Base-by-base conservation (phyloP, 441 rosid genomes). In the Melastoma candidum region DNA sequence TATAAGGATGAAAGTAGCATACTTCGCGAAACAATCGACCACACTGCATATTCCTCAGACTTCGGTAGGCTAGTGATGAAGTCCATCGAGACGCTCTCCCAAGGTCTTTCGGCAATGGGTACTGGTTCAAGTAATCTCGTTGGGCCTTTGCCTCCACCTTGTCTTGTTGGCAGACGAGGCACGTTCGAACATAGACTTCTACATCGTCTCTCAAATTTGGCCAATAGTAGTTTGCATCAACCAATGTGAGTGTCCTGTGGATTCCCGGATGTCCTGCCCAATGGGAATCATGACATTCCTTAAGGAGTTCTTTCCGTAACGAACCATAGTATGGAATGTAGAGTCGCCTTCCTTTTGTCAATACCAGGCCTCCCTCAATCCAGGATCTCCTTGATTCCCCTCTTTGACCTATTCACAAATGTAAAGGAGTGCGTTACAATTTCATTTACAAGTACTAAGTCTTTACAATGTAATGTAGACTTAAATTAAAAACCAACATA, bases 41-140 rank as follows among this genome's bases (percentile, higher is more conserved):
- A 41, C 47, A 54, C 47, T 26, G 12, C 12, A 41, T 7, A 54
- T 10, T 29, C 57, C 5, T 43, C 2, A 0, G 4, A 54, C 47
- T 54, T 54, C 1, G 5, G 17, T 4, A 54, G 47, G 7, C 47
- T 53, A 1, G 24, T 8, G 8, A 53, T 53, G 46, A 53, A 53
- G 41, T 36, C 57, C 24, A 53, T 53, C 3, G 46, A 36, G 9
- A 39, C 26, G 0, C 44, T 54, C 47, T 54, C 47, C 57, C 47
- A 41, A 1, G 47, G 48, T n/a, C 46, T 7, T 9, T 10, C 12
- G 7, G 47, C n/a, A 1, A 22, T 14, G 2, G 47, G 47, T 1
- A 41, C 26, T 3, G 57, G 47, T 2, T 51, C 36, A 1, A 51
- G 14, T 11, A 29, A 9, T 13, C 54, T 22, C 0, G 12, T 22